Percentiles rank a stretch among this genome's conserved stretches.
Evolutionary conservation across 169 alveolate species (phyloP).

Genomic region (Plasmodium fragile): DNA sequence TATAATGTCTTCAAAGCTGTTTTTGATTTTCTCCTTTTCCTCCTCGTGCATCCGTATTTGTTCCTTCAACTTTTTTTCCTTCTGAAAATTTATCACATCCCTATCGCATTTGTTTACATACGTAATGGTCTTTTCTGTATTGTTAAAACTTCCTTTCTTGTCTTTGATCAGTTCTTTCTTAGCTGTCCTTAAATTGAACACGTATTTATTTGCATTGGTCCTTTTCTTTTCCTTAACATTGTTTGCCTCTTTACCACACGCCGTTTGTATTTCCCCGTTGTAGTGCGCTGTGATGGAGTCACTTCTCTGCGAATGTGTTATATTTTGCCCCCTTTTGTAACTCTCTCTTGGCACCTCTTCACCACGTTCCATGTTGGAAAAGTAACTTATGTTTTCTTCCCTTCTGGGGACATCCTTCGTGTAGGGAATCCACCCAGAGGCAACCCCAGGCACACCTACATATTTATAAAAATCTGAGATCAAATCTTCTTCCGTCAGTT

Average conservation of each 20-base stretch:
- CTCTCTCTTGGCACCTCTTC: not conserved
- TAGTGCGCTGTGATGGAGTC: not conserved
- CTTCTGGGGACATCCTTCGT: not conserved
- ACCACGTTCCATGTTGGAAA: not conserved
- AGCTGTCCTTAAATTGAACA: constrained; percentile 39
- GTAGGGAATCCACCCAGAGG: not conserved
- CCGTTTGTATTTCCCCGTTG: not conserved
- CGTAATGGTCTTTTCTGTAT: not conserved
- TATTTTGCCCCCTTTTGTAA: not conserved
- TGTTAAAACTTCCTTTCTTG: not conserved
- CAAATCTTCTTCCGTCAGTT: not conserved
- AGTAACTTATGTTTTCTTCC: not conserved
- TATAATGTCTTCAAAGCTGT: not conserved
- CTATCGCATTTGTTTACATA: not conserved
- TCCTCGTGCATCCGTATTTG: constrained; percentile 17
- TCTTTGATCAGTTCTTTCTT: constrained; percentile 1
- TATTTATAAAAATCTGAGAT: not conserved
- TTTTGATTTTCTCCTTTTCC: constrained; percentile 36
- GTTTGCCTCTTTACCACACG: not conserved
- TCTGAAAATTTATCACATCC: not conserved
- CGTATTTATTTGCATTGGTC: not conserved
- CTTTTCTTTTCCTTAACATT: not conserved
- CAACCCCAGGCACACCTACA: not conserved
- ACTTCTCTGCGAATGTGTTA: not conserved
- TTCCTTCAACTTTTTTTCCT: constrained; percentile 20